A percentile compares a stretch with the other conserved stretches of the same genome.
phyloP scores from a whole-genome alignment of 176 grass and related monocot species.

The Tillandsia fasciculata region DNA sequence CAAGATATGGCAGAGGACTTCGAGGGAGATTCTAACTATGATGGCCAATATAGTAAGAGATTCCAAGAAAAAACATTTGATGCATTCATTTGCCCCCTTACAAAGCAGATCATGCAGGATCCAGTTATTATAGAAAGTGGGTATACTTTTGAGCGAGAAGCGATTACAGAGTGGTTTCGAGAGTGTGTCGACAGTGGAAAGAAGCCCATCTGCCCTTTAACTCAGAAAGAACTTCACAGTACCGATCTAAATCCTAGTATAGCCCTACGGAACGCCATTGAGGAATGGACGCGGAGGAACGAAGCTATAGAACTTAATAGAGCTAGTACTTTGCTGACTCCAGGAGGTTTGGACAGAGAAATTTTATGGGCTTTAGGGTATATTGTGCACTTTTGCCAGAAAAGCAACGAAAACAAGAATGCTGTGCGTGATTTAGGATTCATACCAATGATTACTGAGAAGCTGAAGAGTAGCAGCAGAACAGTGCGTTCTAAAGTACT shows the following conservation, averaged over 20 bases:
- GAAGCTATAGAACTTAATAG: conserved; percentile 16
- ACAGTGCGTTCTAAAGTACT: conserved; percentile 22
- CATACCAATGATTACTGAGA: conserved; percentile 13
- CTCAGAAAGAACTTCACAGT: conserved; percentile 13
- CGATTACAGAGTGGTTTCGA: conserved; percentile 31
- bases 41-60: not conserved
- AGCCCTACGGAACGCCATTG: conserved; percentile 19
- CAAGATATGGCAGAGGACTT: not conserved
- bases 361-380: conserved; percentile 9
- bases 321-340: conserved; percentile 25
- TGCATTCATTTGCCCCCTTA: conserved; percentile 44
- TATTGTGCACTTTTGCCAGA: conserved; percentile 16
- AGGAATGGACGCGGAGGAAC: conserved; percentile 29
- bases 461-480: conserved; percentile 24
- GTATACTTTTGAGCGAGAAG: conserved; percentile 30
- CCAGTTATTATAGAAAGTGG: conserved; percentile 40
- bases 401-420: conserved; percentile 1
- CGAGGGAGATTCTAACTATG: not conserved
- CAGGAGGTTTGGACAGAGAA: conserved; percentile 27
- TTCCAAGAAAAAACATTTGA: conserved; percentile 3
- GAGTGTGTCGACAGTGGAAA: conserved; percentile 17
- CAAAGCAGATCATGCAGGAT: conserved; percentile 34
- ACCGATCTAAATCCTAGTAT: conserved; percentile 26
- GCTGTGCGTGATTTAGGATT: conserved; percentile 12
- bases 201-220: conserved; percentile 23